Evolutionary conservation across 441 rosid species (phyloP).

Genomic region (Metrosideros polymorpha): DNA sequence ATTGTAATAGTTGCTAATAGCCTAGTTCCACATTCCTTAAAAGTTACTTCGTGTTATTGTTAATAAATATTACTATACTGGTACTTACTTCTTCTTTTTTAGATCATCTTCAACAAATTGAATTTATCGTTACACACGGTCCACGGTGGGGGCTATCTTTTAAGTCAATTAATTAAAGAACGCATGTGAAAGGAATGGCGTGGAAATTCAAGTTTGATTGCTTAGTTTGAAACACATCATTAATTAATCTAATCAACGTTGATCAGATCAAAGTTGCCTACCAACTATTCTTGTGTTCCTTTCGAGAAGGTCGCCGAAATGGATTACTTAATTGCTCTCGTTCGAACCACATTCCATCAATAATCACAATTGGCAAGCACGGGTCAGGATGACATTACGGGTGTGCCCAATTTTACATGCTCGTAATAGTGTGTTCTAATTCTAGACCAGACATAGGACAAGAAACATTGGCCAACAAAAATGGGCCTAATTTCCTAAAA

Average conservation of each 20-base stretch:
- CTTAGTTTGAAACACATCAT: not conserved
- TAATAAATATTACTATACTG: not conserved
- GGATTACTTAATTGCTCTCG: not conserved
- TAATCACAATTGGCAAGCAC: not conserved
- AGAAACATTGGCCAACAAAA: not conserved
- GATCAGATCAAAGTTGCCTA: not conserved
- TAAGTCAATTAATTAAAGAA: not conserved
- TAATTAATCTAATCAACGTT: not conserved
- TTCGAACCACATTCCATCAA: not conserved
- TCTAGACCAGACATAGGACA: not conserved
- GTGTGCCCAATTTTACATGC: not conserved
- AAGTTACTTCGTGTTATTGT: not conserved
- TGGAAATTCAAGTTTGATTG: not conserved
- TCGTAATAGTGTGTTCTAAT: no score
- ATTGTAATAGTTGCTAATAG: no score
- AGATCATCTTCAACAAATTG: not conserved
- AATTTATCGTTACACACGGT: not conserved
- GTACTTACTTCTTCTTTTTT: not conserved
- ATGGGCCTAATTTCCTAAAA: no score
- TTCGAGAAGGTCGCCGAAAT: not conserved
- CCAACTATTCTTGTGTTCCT: not conserved
- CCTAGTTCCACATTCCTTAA: no score
- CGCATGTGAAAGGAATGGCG: not conserved
- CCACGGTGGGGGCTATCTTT: not conserved
- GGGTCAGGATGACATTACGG: not conserved